Evolutionary conservation across 2,329 filamentous ascomycete genomes (phyloP), one percentile per base, ranked within the genome.

Genomic region (Chaetothyriales sp.): DNA sequence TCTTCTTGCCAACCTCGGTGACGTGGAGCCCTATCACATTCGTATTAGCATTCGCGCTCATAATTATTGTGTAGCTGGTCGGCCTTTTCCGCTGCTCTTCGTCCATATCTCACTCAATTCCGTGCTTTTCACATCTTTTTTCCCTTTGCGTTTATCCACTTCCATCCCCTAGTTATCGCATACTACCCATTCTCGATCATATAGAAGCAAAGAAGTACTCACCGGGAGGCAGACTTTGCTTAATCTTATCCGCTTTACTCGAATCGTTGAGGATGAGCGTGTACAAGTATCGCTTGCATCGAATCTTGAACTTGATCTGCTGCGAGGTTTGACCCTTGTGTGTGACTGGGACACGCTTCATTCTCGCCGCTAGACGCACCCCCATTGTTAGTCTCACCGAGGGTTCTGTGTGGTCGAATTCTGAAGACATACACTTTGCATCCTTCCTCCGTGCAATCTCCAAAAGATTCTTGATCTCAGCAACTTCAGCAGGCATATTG

Each of bases 401-500:
- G 28, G 62, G 62, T 46, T 43, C 50, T 55, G 55, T 33, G 4
- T 33, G 4, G 29, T 33, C 29, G 29, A 33, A 33, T 33, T 40
- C 15, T 13, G 10, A 15, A 4, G 15, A 89, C 89, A 69, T 86
- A 98, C 92, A 95, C 72, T 86, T 94, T 73, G 92, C 92, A 83
- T 98, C 94, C 81, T 95, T 94, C 74, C 92, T 86, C 77, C 90
- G 86, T 84, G 87, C 95, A 82, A 98, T 95, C 85, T 97, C 92
- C 75, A 98, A 94, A 87, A 98, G 98, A 82, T 95, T 73, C 72
- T 98, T 97, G 82, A 97, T 97, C 73, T 97, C 92, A 72, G 83
- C 86, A 74, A 95, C 85, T 86, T 97, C 89, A 70, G 82, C 81
- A 83, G 92, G 90, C 92, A 98, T 98, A 75, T 77, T 94, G 86